Conservation (phyloP, 495 filamentous ascomycete genomes). For the Lasiosphaeria hispida region DNA sequence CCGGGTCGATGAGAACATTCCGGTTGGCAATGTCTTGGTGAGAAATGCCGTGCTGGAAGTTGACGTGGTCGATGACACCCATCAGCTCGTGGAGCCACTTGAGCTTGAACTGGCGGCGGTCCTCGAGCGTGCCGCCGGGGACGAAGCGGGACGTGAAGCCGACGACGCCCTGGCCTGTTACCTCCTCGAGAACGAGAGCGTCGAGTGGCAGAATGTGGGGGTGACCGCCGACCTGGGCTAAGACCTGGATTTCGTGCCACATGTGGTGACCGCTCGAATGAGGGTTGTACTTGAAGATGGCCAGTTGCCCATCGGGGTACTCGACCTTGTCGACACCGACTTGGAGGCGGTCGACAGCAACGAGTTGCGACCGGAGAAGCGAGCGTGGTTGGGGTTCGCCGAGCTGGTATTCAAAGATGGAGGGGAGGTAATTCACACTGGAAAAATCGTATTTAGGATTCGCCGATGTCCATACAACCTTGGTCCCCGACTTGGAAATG, state of each 20-base stretch:
- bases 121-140: conserved; percentile 30
- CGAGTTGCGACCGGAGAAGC: no score
- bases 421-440: no score
- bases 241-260: conserved; percentile 8
- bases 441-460: no score
- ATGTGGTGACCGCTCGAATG: no score
- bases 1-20: conserved; percentile 37
- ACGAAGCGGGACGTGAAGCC: conserved; percentile 42
- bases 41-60: conserved; percentile 38
- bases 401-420: no score
- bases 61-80: conserved; percentile 39
- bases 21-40: conserved; percentile 41
- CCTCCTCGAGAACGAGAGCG: conserved; percentile 36
- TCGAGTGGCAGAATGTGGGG: conserved; percentile 38
- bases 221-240: conserved; percentile 11
- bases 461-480: no score
- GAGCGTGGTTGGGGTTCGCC: no score
- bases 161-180: conserved; percentile 31
- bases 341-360: no score
- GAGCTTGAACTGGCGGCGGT: conserved; percentile 30
- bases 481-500: no score
- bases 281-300: no score
- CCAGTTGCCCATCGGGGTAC: no score
- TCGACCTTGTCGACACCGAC: no score
- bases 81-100: conserved; percentile 41